A percentile compares a stretch with the other conserved stretches of the same genome.
Conservation (phyloP, 345 rosid species). For the Eucalyptus grandis region DNA sequence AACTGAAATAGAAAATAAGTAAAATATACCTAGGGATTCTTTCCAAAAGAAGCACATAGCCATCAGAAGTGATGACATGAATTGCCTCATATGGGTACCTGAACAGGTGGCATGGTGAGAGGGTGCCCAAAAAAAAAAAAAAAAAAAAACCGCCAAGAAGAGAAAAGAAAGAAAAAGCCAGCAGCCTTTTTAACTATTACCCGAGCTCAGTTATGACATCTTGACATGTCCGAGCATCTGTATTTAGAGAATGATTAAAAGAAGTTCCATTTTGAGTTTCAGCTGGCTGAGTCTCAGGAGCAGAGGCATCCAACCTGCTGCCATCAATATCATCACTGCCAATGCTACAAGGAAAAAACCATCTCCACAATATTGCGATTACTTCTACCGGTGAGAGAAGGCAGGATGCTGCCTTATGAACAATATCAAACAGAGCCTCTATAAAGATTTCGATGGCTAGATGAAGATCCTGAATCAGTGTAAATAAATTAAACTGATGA, state of each 20-base stretch:
- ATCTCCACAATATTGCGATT: constrained; percentile 17
- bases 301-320: constrained; percentile 10
- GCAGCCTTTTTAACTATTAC: constrained; percentile 17
- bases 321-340: background rate
- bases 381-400: constrained; percentile 70
- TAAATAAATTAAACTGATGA: background rate
- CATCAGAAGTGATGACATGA: constrained; percentile 82
- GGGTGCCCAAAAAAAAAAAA: background rate
- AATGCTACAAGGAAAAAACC: constrained; percentile 38
- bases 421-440: constrained; percentile 68
- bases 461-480: constrained; percentile 67
- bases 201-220: constrained; percentile 96
- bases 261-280: constrained; percentile 35
- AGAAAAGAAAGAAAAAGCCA: background rate
- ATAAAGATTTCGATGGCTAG: constrained; percentile 81
- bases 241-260: constrained; percentile 55
- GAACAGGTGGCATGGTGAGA: background rate
- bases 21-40: constrained; percentile 78
- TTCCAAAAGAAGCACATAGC: constrained; percentile 89
- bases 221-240: constrained; percentile 90
- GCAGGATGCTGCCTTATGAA: constrained; percentile 55
- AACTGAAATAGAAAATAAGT: background rate
- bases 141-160: background rate
- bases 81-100: constrained; percentile 98
- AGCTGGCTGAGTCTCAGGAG: constrained; percentile 40